phyloP scores from a whole-genome alignment of 2,329 filamentous ascomycete genomes.

The Neofusicoccum laricinum region DNA sequence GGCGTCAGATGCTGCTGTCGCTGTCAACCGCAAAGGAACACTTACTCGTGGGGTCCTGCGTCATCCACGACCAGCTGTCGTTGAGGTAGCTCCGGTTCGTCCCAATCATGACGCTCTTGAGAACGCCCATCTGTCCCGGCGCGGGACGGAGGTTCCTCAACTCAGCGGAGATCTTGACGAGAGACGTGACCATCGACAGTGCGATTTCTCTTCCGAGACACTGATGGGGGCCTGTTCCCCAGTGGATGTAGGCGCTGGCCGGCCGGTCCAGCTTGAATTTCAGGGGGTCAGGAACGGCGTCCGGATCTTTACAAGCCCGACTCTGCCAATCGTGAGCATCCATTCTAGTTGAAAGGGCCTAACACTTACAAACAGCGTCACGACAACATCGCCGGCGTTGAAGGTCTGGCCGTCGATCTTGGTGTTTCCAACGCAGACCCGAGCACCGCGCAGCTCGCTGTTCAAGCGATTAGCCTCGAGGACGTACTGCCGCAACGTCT shows the following conservation, averaged over 20 bases:
- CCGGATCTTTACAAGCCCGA: constrained; percentile 41
- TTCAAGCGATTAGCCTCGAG: constrained; percentile 18
- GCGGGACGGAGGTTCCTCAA: constrained; percentile 47
- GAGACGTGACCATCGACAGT: constrained; percentile 38
- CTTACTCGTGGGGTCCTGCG: constrained; percentile 47
- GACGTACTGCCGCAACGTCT: constrained; percentile 15
- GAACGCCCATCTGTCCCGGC: constrained; percentile 44
- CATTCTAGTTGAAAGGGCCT: rapidly evolving
- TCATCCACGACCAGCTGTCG: constrained; percentile 49
- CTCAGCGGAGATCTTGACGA: constrained; percentile 44
- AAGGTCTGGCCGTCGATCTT: constrained; percentile 39
- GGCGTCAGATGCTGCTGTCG: background rate
- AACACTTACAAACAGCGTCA: constrained; percentile 32
- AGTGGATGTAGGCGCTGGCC: constrained; percentile 41
- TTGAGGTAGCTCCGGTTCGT: constrained; percentile 46
- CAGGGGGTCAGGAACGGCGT: constrained; percentile 36
- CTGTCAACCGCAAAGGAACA: background rate
- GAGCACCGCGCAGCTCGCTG: constrained; percentile 14
- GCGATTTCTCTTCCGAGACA: constrained; percentile 45
- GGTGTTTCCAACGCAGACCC: constrained; percentile 1
- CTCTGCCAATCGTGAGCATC: background rate
- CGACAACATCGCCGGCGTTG: constrained; percentile 40
- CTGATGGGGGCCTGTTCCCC: constrained; percentile 48
- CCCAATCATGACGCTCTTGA: constrained; percentile 42
- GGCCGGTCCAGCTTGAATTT: constrained; percentile 46